Percentiles rank a stretch among this genome's conserved stretches.
phyloP scores from a whole-genome alignment of 1,284 basidiomycete species.

The Pisolithus thermaeus region DNA sequence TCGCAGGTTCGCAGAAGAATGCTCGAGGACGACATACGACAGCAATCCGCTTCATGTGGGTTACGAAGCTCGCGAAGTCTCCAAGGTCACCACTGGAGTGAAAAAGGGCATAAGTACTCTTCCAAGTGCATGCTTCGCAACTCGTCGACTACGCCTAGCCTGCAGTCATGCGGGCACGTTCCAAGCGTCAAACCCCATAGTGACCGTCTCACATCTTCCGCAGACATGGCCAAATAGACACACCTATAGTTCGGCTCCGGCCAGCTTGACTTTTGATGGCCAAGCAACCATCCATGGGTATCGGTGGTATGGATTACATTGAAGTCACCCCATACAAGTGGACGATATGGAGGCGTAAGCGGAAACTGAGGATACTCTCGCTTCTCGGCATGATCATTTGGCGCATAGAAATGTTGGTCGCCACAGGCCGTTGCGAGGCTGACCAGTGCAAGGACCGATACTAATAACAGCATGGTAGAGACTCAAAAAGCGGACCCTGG shows the following conservation, averaged over 20 bases:
- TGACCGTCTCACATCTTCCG: not conserved
- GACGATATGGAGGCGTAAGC: constrained; percentile 52
- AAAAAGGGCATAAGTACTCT: not conserved
- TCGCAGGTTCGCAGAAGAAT: not conserved
- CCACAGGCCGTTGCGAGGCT: constrained; percentile 19
- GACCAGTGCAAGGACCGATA: constrained; percentile 10
- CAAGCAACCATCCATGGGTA: constrained; percentile 75
- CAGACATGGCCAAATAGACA: constrained; percentile 3
- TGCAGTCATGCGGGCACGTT: not conserved
- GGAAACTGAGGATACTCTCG: constrained; percentile 40
- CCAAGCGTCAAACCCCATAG: not conserved
- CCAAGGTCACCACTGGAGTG: constrained; percentile 62
- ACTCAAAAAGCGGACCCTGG: not conserved
- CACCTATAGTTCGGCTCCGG: constrained; percentile 75
- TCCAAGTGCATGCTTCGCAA: not conserved
- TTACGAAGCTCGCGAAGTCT: constrained; percentile 75
- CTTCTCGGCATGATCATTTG: constrained; percentile 26
- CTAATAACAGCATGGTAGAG: constrained; percentile 3
- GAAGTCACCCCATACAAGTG: constrained; percentile 72
- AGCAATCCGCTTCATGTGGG: constrained; percentile 75
- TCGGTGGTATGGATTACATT: constrained; percentile 77
- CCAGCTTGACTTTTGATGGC: constrained; percentile 62
- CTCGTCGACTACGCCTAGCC: not conserved
- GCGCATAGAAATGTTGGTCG: constrained; percentile 10
- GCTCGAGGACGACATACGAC: constrained; percentile 30